phyloP scores from a whole-genome alignment of 2,329 filamentous ascomycete genomes.

The Ciborinia camelliae region DNA sequence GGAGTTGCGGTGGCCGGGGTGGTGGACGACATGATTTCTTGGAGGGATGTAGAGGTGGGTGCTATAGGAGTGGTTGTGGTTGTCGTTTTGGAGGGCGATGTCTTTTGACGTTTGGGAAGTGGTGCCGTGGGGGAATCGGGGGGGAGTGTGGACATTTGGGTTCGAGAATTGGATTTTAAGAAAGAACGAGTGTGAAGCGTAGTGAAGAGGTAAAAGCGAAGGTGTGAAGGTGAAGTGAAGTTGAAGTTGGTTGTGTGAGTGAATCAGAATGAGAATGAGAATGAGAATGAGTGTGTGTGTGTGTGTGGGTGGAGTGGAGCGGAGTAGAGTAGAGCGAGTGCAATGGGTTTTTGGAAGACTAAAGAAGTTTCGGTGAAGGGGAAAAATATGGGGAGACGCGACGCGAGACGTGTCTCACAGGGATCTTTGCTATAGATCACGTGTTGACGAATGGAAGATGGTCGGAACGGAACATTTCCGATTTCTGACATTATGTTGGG shows the following conservation, averaged over 20 bases:
- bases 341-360: conserved; percentile 4
- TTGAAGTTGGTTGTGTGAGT: too few relatives aligned
- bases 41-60: conserved; percentile 11
- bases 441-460: not conserved
- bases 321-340: not conserved
- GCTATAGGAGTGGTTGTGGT: not conserved
- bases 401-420: conserved; percentile 12
- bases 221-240: not conserved
- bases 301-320: not conserved
- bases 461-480: not conserved
- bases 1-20: conserved; percentile 9
- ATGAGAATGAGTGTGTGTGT: not conserved
- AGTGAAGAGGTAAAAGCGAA: not conserved
- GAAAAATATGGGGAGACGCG: conserved; percentile 19
- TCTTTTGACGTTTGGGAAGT: conserved; percentile 21
- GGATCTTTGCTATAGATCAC: not conserved
- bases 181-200: not conserved
- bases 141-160: conserved; percentile 11
- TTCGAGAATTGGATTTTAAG: not conserved
- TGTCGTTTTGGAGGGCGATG: not conserved
- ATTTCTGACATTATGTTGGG: not conserved
- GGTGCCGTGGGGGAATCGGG: conserved; percentile 8
- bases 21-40: conserved; percentile 17
- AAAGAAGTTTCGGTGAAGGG: conserved; percentile 9
- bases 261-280: too few relatives aligned